phyloP scores from a whole-genome alignment of 139 green algal genomes.

The Chlorella sp. region DNA sequence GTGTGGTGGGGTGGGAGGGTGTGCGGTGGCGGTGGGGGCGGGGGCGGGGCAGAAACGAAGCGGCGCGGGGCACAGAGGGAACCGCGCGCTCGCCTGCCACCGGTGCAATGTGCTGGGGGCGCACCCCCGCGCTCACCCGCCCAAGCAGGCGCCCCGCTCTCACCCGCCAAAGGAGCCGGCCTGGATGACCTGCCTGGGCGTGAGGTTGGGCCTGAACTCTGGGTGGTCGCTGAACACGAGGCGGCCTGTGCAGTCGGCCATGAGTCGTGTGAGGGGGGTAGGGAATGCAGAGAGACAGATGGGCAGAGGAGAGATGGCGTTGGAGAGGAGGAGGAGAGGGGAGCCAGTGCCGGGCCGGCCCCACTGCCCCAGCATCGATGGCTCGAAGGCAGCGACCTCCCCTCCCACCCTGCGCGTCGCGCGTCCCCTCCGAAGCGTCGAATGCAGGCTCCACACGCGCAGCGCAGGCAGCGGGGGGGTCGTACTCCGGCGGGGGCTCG shows the following conservation, averaged over 20 bases:
- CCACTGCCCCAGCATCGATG: too few species aligned
- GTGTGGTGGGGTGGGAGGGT: neutral
- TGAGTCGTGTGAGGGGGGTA: neutral
- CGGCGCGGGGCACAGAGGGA: too few species aligned
- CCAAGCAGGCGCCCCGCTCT: neutral
- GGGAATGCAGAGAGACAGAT: neutral
- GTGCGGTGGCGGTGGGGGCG: neutral
- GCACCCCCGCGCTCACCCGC: neutral
- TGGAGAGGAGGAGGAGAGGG: neutral
- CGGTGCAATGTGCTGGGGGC: neutral
- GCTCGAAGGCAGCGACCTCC: too few species aligned
- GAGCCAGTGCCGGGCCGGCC: neutral
- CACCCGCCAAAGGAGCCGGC: conserved; percentile 46
- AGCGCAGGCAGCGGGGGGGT: neutral
- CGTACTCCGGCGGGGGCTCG: conserved; percentile 7
- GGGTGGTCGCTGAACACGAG: conserved; percentile 54
- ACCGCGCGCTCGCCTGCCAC: too few species aligned
- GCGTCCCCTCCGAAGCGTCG: neutral
- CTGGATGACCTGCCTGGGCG: conserved; percentile 52
- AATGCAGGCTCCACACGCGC: neutral
- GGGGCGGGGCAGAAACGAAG: neutral
- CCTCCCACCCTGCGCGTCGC: conserved; percentile 4
- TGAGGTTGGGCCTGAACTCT: conserved; percentile 41
- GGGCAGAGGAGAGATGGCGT: neutral
- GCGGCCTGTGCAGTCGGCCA: neutral